Conservation (phyloP, 2,329 filamentous ascomycete species). For the Laburnicola sp. region DNA sequence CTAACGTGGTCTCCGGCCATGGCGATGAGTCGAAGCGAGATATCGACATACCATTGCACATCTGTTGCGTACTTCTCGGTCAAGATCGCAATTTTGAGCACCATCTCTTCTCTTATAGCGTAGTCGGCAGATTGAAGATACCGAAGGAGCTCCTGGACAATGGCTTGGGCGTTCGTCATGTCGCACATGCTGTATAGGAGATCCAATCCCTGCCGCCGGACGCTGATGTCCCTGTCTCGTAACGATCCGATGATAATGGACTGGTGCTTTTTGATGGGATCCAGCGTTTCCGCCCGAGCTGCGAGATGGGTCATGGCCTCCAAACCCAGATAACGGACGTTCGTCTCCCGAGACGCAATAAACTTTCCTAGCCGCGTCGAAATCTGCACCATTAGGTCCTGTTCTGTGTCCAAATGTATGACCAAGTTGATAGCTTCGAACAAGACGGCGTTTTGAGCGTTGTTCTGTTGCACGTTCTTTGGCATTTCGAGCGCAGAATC, state of each 20-base stretch:
- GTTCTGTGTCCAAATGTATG: constrained; percentile 95
- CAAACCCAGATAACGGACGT: constrained; percentile 91
- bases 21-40: constrained; percentile 88
- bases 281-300: constrained; percentile 87
- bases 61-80: constrained; percentile 99
- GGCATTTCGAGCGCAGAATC: constrained; percentile 89
- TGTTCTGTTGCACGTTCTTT: constrained; percentile 99
- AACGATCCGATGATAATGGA: constrained; percentile 93
- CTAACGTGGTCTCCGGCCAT: constrained; percentile 98
- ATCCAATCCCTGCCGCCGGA: constrained; percentile 92
- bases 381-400: constrained; percentile 93
- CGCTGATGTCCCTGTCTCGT: constrained; percentile 94
- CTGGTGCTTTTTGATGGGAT: constrained; percentile 97
- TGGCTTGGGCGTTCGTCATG: constrained; percentile 86
- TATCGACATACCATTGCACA: constrained; percentile 99
- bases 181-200: constrained; percentile 99
- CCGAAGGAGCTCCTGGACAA: constrained; percentile 89
- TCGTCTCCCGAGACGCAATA: constrained; percentile 95
- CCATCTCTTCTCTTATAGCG: constrained; percentile 98
- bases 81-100: constrained; percentile 95
- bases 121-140: constrained; percentile 97
- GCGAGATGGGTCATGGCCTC: constrained; percentile 99
- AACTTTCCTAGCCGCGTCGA: constrained; percentile 89
- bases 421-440: constrained; percentile 99
- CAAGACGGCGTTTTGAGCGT: constrained; percentile 94